These are phyloP conservation scores for Annona cherimola DNA, from an alignment of 164 flowering plant species.

Conservation along the genomic window DNA sequence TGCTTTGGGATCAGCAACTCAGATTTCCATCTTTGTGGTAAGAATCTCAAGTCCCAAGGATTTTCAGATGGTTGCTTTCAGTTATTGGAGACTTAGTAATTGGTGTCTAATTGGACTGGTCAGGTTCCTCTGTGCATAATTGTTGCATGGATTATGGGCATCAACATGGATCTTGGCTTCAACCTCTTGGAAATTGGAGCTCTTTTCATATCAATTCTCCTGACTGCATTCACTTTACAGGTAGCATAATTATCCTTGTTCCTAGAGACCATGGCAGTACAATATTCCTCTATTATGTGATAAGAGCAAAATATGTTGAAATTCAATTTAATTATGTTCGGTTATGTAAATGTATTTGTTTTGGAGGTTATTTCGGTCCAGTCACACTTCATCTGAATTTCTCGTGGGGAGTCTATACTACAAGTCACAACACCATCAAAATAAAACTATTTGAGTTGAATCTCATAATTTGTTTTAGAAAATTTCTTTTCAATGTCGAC, in stretches of 20 bases:
- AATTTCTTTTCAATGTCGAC: not conserved
- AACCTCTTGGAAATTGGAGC: constrained; percentile 63
- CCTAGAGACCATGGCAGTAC: not conserved
- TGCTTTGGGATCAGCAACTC: constrained; percentile 91
- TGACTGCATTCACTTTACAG: constrained; percentile 38
- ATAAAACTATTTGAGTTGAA: no score
- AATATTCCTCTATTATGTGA: not conserved
- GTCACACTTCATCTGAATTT: no score
- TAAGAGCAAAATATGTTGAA: not conserved
- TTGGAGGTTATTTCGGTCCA: no score
- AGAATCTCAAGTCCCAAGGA: constrained; percentile 11
- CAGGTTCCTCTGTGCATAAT: constrained; percentile 77
- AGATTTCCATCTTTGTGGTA: constrained; percentile 89
- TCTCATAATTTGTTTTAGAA: no score
- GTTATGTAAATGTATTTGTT: no score
- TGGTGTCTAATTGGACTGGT: not conserved
- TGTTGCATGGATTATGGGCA: constrained; percentile 72
- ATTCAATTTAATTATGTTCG: not conserved
- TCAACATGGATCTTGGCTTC: constrained; percentile 70
- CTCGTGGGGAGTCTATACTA: no score
- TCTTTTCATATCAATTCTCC: constrained; percentile 57
- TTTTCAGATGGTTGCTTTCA: not conserved
- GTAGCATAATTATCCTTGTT: constrained; percentile 2
- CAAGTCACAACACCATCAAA: no score
- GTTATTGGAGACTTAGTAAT: not conserved